A percentile compares a stretch with the other conserved stretches of the same genome.
Conservation (phyloP, 164 flowering plant genomes). For the Paratinospora sagittata region DNA sequence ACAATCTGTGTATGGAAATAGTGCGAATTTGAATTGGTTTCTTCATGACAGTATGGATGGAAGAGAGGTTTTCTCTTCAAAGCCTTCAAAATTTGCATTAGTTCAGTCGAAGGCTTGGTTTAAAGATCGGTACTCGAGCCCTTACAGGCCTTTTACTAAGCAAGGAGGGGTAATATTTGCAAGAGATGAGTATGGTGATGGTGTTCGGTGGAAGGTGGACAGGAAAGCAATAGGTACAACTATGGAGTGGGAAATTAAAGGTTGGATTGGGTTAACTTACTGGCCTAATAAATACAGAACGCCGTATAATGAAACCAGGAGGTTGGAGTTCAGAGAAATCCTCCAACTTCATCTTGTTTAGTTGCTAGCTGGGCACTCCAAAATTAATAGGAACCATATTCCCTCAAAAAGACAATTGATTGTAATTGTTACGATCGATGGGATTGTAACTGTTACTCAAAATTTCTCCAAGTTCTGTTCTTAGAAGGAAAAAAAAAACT, state of each 20-base stretch:
- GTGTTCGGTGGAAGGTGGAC: slow-evolving; percentile 68
- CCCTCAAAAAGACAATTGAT: too few species aligned
- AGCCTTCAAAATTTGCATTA: slow-evolving; percentile 54
- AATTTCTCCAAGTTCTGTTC: too few species aligned
- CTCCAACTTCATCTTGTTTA: slow-evolving; percentile 42
- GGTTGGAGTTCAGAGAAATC: slow-evolving; percentile 60
- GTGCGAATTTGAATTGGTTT: slow-evolving; percentile 65
- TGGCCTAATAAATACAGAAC: slow-evolving; percentile 81
- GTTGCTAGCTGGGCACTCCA: background rate
- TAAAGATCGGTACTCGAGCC: slow-evolving; percentile 64
- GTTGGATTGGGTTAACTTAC: slow-evolving; percentile 75
- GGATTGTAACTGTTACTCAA: too few species aligned
- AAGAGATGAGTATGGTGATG: slow-evolving; percentile 84
- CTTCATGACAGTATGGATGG: slow-evolving; percentile 74
- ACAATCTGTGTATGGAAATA: slow-evolving; percentile 60
- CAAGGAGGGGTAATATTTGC: slow-evolving; percentile 92
- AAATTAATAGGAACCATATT: too few species aligned
- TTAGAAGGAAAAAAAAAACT: too few species aligned
- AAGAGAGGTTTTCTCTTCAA: slow-evolving; percentile 67
- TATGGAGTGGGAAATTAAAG: slow-evolving; percentile 80
- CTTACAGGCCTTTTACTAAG: slow-evolving; percentile 68
- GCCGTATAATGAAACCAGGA: slow-evolving; percentile 61
- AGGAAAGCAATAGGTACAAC: slow-evolving; percentile 48
- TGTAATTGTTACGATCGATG: too few species aligned
- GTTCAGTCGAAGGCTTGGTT: slow-evolving; percentile 78